Evolutionary conservation across 495 filamentous ascomycete genomes (phyloP), one percentile per base, ranked within the genome.

Genomic region (Gamarada debralockiae): DNA sequence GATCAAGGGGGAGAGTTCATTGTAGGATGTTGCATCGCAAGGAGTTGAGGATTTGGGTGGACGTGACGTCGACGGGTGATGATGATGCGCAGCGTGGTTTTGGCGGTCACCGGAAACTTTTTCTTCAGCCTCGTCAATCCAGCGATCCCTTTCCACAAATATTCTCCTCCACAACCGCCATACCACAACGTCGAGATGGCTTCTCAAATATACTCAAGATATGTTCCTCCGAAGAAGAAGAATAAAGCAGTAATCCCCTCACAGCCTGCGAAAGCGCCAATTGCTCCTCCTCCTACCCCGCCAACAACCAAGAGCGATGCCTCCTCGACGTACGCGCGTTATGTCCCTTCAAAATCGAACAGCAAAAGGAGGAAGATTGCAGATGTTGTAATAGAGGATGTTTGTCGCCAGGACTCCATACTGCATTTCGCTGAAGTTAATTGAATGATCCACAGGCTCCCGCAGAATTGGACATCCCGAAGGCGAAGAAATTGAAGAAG

Each of bases 181-280:
- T 29, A 25, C 24, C 22, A 29, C n/a, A 48, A 23, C 42, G 9
- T 40, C 40, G 6, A 22, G 38, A 74, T 73, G 69, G 46, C 71
- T 46, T 65, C 63, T 14, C 60, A 60, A 21, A 69, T 82, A 29
- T 79, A 81, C 58, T 67, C 70, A 40, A 67, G 77, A 15, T 81
- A 76, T 51, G 58, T 75, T 15, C 78, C 78, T 13, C 71, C 76
- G 4, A 22, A 52, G 14, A 65, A 52, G 43, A 61, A 54, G 10
- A 40, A 49, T 23, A 51, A 51, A 29, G 17, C 43, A 21, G 13
- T 23, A 23, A 8, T 29, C 12, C 20, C 14, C 14, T 1, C 15
- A 8, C 44, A 40, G 8, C 2, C 41, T 14, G 10, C 52, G 23
- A 29, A 31, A 24, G 5, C 53, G 20, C 13, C 50, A 48, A 44